Conservation (phyloP, 768 basidiomycete genomes). For the Tulasnella sp. region DNA sequence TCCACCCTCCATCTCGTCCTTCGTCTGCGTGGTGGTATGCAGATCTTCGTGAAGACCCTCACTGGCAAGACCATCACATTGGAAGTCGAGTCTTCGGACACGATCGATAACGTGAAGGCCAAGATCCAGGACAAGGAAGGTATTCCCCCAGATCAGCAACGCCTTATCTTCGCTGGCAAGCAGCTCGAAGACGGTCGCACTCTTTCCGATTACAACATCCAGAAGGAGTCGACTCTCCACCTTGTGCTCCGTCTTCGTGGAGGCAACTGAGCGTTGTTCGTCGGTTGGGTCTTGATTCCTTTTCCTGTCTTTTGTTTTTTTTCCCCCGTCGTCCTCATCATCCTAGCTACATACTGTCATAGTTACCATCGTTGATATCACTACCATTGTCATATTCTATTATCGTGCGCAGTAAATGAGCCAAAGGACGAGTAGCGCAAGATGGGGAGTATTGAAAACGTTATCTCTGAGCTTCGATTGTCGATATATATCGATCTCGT, state of each 20-base stretch:
- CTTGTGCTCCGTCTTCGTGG: slow-evolving; percentile 26
- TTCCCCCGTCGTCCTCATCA: not conserved
- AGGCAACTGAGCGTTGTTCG: slow-evolving; percentile 26
- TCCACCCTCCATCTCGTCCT: slow-evolving; percentile 38
- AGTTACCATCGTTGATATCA: not conserved
- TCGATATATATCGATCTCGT: not conserved
- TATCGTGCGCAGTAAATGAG: not conserved
- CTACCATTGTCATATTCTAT: not conserved
- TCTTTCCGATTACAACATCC: slow-evolving; percentile 28
- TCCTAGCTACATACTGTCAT: not conserved
- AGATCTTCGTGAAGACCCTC: slow-evolving; percentile 44
- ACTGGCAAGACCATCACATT: slow-evolving; percentile 43
- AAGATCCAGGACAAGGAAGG: slow-evolving; percentile 29
- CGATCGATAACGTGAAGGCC: slow-evolving; percentile 37
- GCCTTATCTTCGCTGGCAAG: slow-evolving; percentile 44
- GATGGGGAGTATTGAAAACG: not conserved
- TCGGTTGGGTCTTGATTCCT: not conserved
- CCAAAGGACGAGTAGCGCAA: too few species aligned
- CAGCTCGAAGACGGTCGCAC: slow-evolving; percentile 40
- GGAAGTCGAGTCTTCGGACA: slow-evolving; percentile 41
- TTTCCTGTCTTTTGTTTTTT: not conserved
- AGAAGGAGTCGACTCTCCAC: slow-evolving; percentile 26
- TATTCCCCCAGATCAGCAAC: slow-evolving; percentile 37
- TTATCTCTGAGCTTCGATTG: not conserved
- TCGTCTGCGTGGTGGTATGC: slow-evolving; percentile 46